These are phyloP conservation scores for Cetraspora pellucida DNA, from an alignment of 192 early-diverging fungal genomes.

Conservation along the genomic window DNA sequence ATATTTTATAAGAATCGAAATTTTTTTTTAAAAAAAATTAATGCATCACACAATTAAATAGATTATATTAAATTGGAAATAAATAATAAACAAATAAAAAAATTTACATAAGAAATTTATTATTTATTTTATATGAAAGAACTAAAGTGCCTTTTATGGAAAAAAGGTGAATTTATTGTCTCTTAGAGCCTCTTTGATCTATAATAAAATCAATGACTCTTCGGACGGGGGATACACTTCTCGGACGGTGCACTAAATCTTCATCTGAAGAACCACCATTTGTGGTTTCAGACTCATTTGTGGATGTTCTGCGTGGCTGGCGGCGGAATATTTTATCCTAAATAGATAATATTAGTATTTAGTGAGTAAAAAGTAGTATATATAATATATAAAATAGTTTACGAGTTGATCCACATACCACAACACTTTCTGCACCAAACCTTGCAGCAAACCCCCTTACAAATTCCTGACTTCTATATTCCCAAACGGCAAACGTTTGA, in stretches of 20 bases:
- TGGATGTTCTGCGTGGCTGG: not conserved
- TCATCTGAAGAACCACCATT: constrained; percentile 1
- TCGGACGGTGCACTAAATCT: not conserved
- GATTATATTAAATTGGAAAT: too few relatives aligned
- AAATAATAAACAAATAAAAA: not conserved
- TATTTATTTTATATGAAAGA: too few relatives aligned
- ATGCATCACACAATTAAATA: too few relatives aligned
- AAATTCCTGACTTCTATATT: constrained; percentile 75
- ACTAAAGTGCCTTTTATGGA: not conserved
- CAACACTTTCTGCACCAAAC: constrained; percentile 66
- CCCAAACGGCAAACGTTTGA: constrained; percentile 69
- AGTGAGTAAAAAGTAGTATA: not conserved
- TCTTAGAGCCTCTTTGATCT: not conserved
- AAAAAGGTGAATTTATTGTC: not conserved
- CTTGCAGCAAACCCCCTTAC: constrained; percentile 68
- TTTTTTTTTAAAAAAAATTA: too few relatives aligned
- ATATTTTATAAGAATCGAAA: too few relatives aligned
- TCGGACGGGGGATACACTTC: constrained; percentile 9
- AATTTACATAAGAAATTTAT: too few relatives aligned
- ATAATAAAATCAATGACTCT: constrained; percentile 7
- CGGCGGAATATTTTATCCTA: constrained; percentile 28
- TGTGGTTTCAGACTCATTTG: not conserved
- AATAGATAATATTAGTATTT: not conserved
- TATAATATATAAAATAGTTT: not conserved
- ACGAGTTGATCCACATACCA: constrained; percentile 25